Percentiles rank a stretch among this genome's conserved stretches.
Evolutionary conservation across 305 asterid genomes (phyloP).

Genomic region (Fraxinus ornus): DNA sequence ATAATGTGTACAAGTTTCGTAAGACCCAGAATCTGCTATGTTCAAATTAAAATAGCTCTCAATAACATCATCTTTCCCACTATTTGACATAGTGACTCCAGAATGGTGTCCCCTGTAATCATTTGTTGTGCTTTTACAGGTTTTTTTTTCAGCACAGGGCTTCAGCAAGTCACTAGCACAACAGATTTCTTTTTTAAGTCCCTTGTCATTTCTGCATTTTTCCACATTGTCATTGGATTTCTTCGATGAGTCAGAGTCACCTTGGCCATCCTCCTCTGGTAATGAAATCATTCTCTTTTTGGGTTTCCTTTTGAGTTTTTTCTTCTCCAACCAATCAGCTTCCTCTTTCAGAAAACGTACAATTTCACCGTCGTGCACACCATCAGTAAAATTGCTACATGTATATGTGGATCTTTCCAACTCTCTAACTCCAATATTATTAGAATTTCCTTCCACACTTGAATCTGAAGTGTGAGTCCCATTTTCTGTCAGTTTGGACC

Average conservation of each 20-base stretch:
- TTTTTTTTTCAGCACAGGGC: slow-evolving; percentile 19
- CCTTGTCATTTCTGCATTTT: slow-evolving; percentile 32
- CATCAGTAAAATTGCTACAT: slow-evolving; percentile 28
- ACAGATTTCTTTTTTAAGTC: slow-evolving; percentile 24
- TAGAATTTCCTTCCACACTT: slow-evolving; percentile 31
- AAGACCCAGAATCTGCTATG: slow-evolving; percentile 39
- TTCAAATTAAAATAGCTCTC: slow-evolving; percentile 37
- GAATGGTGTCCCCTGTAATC: slow-evolving; percentile 23
- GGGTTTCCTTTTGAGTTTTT: slow-evolving; percentile 44
- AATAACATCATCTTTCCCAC: slow-evolving; percentile 29
- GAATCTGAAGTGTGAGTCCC: slow-evolving; percentile 34
- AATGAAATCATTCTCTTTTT: slow-evolving; percentile 67
- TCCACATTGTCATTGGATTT: slow-evolving; percentile 39
- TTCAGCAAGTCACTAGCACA: slow-evolving; percentile 25
- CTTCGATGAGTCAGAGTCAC: slow-evolving; percentile 36
- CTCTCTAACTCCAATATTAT: slow-evolving; percentile 30
- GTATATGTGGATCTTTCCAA: slow-evolving; percentile 28
- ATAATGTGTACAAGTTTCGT: slow-evolving; percentile 37
- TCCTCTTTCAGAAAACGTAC: slow-evolving; percentile 34
- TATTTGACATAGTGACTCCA: slow-evolving; percentile 21
- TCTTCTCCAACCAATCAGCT: slow-evolving; percentile 46
- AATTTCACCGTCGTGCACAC: slow-evolving; percentile 29
- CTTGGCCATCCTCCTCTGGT: slow-evolving; percentile 46
- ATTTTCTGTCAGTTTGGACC: slow-evolving; percentile 37
- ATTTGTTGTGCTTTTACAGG: slow-evolving; percentile 18